phyloP scores from a whole-genome alignment of 208 protist species.

The Acanthamoeba polyphaga region DNA sequence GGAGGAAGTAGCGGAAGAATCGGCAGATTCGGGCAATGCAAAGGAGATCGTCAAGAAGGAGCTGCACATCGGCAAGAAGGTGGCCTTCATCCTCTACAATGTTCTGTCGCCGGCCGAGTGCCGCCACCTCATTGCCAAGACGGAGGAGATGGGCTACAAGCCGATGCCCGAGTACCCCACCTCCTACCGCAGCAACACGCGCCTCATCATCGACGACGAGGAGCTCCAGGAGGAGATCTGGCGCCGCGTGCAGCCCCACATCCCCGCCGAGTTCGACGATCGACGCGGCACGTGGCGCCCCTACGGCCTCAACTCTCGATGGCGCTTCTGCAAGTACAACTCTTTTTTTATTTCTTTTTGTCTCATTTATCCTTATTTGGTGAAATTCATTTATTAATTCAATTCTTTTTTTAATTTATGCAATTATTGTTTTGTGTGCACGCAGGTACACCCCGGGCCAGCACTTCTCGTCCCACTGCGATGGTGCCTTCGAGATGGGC shows the following conservation, averaged over 20 bases:
- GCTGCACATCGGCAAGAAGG: background rate
- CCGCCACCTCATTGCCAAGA: constrained; percentile 35
- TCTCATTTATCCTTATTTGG: background rate
- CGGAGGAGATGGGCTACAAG: constrained; percentile 65
- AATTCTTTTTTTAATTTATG: background rate
- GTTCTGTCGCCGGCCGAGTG: constrained; percentile 62
- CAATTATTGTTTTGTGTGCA: background rate
- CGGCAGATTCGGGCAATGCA: background rate
- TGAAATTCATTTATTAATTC: background rate
- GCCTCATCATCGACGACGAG: constrained; percentile 63
- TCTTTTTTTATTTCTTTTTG: background rate
- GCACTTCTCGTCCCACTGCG: constrained; percentile 66
- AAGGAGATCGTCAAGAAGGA: background rate
- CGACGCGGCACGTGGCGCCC: background rate
- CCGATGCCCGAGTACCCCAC: constrained; percentile 23
- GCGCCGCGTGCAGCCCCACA: background rate
- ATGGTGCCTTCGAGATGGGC: background rate
- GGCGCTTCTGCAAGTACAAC: constrained; percentile 52
- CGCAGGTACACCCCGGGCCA: constrained; percentile 49
- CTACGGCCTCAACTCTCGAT: constrained; percentile 27
- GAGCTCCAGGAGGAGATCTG: constrained; percentile 24
- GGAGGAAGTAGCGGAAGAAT: background rate
- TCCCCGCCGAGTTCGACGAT: background rate
- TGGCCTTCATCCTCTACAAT: constrained; percentile 67
- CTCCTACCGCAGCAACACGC: constrained; percentile 66